phyloP scores from a whole-genome alignment of 1,284 basidiomycete species.

The Inonotus hispidus region DNA sequence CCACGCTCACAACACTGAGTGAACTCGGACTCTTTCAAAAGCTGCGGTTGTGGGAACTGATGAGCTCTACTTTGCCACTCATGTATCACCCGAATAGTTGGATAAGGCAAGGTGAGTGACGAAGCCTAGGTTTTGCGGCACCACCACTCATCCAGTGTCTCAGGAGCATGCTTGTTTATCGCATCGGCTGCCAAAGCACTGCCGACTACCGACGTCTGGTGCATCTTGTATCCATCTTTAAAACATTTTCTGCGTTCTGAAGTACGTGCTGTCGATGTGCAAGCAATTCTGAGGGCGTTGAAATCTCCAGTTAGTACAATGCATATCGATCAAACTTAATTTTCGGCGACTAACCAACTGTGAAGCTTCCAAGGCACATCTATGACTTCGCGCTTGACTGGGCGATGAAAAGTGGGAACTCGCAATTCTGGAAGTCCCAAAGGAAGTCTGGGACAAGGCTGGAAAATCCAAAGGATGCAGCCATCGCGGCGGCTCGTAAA shows the following conservation, averaged over 20 bases:
- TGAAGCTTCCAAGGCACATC: constrained; percentile 70
- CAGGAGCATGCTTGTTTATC: constrained; percentile 84
- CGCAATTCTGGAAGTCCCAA: constrained; percentile 69
- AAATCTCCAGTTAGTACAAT: constrained; percentile 64
- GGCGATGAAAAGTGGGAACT: constrained; percentile 77
- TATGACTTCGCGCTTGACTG: constrained; percentile 84
- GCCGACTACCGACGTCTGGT: constrained; percentile 88
- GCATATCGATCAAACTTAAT: constrained; percentile 4
- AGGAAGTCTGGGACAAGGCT: constrained; percentile 42
- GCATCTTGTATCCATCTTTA: constrained; percentile 89
- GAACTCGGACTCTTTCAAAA: constrained; percentile 86
- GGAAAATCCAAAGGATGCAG: constrained; percentile 65
- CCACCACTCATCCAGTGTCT: background rate
- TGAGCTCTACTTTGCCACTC: constrained; percentile 83
- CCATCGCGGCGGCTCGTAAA: constrained; percentile 51
- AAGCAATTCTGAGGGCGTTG: constrained; percentile 67
- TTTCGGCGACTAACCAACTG: background rate
- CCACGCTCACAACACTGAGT: constrained; percentile 79
- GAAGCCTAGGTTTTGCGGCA: background rate
- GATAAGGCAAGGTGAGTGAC: constrained; percentile 78
- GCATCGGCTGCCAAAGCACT: constrained; percentile 78
- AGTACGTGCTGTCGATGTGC: constrained; percentile 71
- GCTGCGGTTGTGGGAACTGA: constrained; percentile 91
- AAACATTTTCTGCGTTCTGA: constrained; percentile 85
- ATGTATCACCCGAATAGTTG: constrained; percentile 96